These are phyloP conservation scores for Asterophora lycoperdoides DNA, from an alignment of 768 basidiomycete genomes.

Conservation along the genomic window DNA sequence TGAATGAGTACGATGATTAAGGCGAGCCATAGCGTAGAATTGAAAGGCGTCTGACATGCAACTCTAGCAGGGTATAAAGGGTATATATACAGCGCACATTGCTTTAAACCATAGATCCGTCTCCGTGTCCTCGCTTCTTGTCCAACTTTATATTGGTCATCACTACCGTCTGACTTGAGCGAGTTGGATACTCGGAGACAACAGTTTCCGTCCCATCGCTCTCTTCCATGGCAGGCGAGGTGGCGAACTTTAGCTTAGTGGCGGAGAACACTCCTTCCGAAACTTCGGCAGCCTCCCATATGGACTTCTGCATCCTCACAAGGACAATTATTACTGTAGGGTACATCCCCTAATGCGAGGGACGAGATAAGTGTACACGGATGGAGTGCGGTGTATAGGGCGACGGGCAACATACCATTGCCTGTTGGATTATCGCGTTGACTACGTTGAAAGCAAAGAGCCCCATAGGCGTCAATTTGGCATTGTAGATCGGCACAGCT, in stretches of 20 bases:
- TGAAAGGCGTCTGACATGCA: too few species aligned
- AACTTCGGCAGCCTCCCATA: constrained; percentile 24
- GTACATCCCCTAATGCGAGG: constrained; percentile 24
- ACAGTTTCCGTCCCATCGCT: constrained; percentile 1
- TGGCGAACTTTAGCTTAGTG: constrained; percentile 1
- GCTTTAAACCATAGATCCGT: too few species aligned
- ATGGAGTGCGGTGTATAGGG: background rate
- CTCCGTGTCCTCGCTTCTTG: background rate
- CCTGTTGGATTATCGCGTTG: constrained; percentile 26
- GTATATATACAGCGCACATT: too few species aligned
- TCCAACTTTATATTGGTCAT: constrained; percentile 6
- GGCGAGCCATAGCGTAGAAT: too few species aligned
- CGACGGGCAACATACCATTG: constrained; percentile 3
- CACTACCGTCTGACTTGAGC: background rate
- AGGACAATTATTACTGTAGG: constrained; percentile 27
- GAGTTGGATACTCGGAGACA: background rate
- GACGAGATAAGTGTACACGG: background rate
- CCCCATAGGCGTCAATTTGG: constrained; percentile 19
- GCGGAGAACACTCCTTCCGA: constrained; percentile 3
- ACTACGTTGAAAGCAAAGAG: constrained; percentile 22
- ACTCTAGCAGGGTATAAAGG: too few species aligned
- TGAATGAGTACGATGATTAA: too few species aligned
- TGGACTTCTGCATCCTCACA: constrained; percentile 24
- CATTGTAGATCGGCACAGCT: constrained; percentile 27
- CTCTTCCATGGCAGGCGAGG: background rate